phyloP scores from a whole-genome alignment of 805 yeast species.

The Priceomyces haplophilus region DNA sequence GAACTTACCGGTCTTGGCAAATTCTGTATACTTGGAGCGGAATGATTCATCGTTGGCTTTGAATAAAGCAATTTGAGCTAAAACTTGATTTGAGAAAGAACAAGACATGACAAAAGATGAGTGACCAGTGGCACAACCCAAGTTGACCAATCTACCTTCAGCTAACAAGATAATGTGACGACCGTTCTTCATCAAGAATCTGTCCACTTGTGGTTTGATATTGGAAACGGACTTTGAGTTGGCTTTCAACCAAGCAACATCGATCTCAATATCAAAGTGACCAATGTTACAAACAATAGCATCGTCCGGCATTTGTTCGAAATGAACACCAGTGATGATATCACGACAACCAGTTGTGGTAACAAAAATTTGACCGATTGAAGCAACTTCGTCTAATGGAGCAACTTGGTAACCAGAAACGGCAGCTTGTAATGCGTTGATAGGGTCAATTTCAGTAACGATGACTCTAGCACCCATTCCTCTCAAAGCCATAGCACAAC shows the following conservation, averaged over 20 bases:
- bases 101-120: conserved; percentile 99
- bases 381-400: conserved; percentile 91
- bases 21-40: conserved; percentile 81
- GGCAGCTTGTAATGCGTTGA: conserved; percentile 98
- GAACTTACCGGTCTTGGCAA: conserved; percentile 89
- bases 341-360: conserved; percentile 99
- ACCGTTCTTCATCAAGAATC: conserved; percentile 85
- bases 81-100: conserved; percentile 98
- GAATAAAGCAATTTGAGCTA: conserved; percentile 97
- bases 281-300: conserved; percentile 99
- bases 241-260: conserved; percentile 97
- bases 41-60: conserved; percentile 79
- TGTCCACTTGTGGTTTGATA: conserved; percentile 99
- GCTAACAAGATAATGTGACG: conserved; percentile 94
- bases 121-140: conserved; percentile 99
- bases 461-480: conserved; percentile 99
- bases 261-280: conserved; percentile 98
- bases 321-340: conserved; percentile 87
- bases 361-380: conserved; percentile 93
- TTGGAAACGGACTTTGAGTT: conserved; percentile 91
- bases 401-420: conserved; percentile 97
- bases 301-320: conserved; percentile 93
- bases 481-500: conserved; percentile 98
- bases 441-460: conserved; percentile 96
- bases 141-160: conserved; percentile 98